A percentile compares a stretch with the other conserved stretches of the same genome.
Evolutionary conservation across 163 green algal genomes (phyloP).

Genomic region (Chlorella variabilis): DNA sequence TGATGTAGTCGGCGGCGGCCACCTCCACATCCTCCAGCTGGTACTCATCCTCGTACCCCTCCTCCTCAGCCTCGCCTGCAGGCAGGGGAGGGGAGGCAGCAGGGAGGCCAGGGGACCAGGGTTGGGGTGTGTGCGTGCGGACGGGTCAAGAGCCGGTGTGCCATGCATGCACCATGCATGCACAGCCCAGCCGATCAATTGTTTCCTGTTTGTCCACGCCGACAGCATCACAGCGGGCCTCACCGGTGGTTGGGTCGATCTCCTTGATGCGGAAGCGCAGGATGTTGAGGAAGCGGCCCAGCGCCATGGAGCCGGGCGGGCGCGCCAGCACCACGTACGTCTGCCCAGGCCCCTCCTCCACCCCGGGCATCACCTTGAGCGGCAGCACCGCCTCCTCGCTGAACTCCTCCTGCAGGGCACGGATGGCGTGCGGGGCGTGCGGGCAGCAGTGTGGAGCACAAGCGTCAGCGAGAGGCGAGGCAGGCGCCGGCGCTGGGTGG

Average conservation of each 20-base stretch:
- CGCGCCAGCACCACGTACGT: conserved; percentile 85
- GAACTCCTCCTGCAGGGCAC: conserved; percentile 81
- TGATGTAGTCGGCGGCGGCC: conserved; percentile 87
- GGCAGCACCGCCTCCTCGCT: conserved; percentile 82
- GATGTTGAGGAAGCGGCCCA: conserved; percentile 83
- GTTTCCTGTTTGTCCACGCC: not conserved
- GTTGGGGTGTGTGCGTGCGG: too few species aligned
- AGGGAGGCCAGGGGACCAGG: too few species aligned
- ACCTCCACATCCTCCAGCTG: conserved; percentile 94
- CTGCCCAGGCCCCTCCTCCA: conserved; percentile 74
- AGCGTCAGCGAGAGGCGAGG: too few species aligned
- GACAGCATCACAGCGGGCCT: not conserved
- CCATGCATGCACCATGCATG: too few species aligned
- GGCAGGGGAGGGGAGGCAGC: too few species aligned
- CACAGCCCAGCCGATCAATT: too few species aligned
- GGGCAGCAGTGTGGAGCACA: too few species aligned
- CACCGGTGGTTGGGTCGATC: conserved; percentile 93
- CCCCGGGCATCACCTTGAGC: conserved; percentile 76
- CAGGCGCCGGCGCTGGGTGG: too few species aligned
- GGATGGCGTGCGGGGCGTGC: too few species aligned
- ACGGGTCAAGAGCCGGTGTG: too few species aligned
- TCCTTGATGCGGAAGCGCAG: conserved; percentile 98
- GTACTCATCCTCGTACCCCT: conserved; percentile 98
- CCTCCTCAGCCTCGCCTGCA: conserved; percentile 84
- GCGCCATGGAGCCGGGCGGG: conserved; percentile 50